A percentile compares a stretch with the other conserved stretches of the same genome.
These are phyloP conservation scores for Phialemoniopsis sp. DNA, from an alignment of 2,329 filamentous ascomycete species.

Conservation along the genomic window DNA sequence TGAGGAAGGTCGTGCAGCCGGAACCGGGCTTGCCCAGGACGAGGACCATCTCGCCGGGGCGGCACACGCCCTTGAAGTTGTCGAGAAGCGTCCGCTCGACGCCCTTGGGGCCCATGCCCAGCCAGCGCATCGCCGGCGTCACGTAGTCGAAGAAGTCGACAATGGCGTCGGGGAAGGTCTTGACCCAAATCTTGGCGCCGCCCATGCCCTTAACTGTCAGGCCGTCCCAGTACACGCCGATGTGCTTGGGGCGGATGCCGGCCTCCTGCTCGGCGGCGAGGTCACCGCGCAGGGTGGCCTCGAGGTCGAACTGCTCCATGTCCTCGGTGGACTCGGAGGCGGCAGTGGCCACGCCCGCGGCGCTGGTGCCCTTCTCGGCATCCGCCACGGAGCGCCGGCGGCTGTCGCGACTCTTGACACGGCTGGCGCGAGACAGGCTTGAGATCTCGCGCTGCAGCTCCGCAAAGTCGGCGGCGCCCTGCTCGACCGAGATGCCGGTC, in stretches of 20 bases:
- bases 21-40: conserved; percentile 75
- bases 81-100: conserved; percentile 70
- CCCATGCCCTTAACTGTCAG: conserved; percentile 74
- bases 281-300: conserved; percentile 67
- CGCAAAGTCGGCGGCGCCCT: conserved; percentile 67
- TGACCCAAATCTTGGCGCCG: conserved; percentile 66
- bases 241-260: conserved; percentile 76
- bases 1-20: conserved; percentile 67
- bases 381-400: conserved; percentile 30
- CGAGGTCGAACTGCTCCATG: conserved; percentile 68
- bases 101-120: conserved; percentile 65
- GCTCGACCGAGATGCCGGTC: conserved; percentile 58
- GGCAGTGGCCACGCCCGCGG: conserved; percentile 11
- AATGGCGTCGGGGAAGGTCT: conserved; percentile 75
- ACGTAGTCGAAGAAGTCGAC: conserved; percentile 73
- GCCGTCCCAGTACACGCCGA: conserved; percentile 75
- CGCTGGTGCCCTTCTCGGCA: conserved; percentile 48
- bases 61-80: conserved; percentile 65
- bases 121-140: conserved; percentile 56
- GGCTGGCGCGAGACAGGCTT: conserved; percentile 49
- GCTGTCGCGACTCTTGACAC: conserved; percentile 23
- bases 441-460: conserved; percentile 61
- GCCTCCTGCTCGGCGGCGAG: conserved; percentile 68
- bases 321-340: conserved; percentile 35
- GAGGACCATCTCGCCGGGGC: conserved; percentile 84